Base-by-base conservation (phyloP, 768 basidiomycete species). In the Psilocybe tampanensis region DNA sequence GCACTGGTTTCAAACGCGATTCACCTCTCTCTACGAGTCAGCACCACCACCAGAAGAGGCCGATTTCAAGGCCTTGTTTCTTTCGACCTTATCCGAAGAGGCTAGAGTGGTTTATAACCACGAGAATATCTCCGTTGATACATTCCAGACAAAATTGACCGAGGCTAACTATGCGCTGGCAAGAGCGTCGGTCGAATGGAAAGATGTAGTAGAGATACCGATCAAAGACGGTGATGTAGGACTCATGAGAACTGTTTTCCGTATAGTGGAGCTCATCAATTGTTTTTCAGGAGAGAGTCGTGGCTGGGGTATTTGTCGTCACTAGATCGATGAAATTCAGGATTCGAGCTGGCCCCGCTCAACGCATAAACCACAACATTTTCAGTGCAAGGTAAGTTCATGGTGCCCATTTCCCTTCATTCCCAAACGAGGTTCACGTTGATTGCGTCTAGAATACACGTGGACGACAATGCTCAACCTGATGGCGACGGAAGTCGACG, bases 331-430 rank as follows among this genome's bases (percentile, higher is more conserved):
- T 44, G 17, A 59, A 55, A 23, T 51, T 47, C 13, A 42, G 54
- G 9, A 59, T 59, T 47, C 42, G 58, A 21, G 58, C 54, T 2
- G 54, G 47, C 2, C 58, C 54, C 9, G 49, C 54, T 29, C 54
- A 51, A 32, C 54, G 54, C 26, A 12, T 55, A 19, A 51, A 47
- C 36, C 50, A 52, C 15, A 59, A 55, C 29, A 23, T 32, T 22
- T 59, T 59, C 36, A 59, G 58, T 21, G 53, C 58, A 21, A 59
- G 50, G 58, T 59, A 18, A 6, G 58, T n/a, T 26, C 6, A 12
- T 1, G n/a, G 4, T 33, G n/a, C n/a, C 19, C 19, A 19, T 45
- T 4, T 18, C 45, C 15, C 18, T 24, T 15, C 13, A 21, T n/a
- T 2, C 19, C 36, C n/a, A 48, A 15, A 12, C 3, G 15, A 15